phyloP scores from a whole-genome alignment of 2,329 filamentous ascomycete genomes.

The Fusarium annulatum region DNA sequence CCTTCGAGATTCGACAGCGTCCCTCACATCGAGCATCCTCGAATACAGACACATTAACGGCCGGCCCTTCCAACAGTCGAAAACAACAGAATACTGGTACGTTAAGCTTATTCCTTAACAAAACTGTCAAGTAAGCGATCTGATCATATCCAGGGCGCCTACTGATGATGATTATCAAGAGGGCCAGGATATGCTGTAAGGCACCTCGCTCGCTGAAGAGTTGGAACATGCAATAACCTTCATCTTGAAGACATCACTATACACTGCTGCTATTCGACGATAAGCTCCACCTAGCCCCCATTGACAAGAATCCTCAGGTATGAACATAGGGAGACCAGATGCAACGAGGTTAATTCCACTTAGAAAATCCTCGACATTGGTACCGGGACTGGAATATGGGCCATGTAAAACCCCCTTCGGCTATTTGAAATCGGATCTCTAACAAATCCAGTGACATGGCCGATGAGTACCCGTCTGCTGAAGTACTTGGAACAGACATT shows the following conservation, averaged over 20 bases:
- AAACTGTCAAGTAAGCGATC: neutral
- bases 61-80: slow-evolving; percentile 40
- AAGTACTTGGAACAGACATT: slow-evolving; percentile 51
- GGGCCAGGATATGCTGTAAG: slow-evolving; percentile 21
- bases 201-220: neutral
- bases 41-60: slow-evolving; percentile 46
- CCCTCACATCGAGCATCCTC: slow-evolving; percentile 36
- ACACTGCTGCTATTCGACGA: slow-evolving; percentile 47
- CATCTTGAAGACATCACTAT: slow-evolving; percentile 13
- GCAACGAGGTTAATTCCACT: neutral
- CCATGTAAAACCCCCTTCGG: slow-evolving; percentile 40
- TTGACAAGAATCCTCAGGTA: slow-evolving; percentile 21
- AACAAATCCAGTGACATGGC: slow-evolving; percentile 42
- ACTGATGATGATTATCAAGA: slow-evolving; percentile 29
- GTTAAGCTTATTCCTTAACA: neutral
- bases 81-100: slow-evolving; percentile 46
- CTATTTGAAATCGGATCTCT: neutral
- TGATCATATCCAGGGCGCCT: slow-evolving; percentile 22
- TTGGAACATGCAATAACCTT: neutral
- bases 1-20: slow-evolving; percentile 20
- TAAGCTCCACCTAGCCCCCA: slow-evolving; percentile 50
- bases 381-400: slow-evolving; percentile 69
- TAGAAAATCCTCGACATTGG: slow-evolving; percentile 60
- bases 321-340: neutral
- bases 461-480: slow-evolving; percentile 44